Evolutionary conservation across 225 moss, liverwort and hornwort genomes (phyloP).

Genomic region (Straminergon stramineum): DNA sequence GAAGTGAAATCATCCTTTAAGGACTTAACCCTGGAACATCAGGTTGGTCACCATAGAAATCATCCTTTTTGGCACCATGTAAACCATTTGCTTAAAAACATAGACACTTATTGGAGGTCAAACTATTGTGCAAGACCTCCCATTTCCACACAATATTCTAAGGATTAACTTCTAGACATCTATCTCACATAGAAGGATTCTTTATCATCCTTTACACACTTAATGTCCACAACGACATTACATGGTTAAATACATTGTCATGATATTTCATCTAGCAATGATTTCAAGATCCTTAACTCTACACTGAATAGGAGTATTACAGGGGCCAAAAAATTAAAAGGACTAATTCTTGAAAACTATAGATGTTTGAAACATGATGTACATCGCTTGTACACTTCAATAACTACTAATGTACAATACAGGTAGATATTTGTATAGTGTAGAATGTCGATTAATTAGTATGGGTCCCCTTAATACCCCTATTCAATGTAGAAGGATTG

Average conservation of each 20-base stretch:
- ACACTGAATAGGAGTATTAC: too few relatives aligned
- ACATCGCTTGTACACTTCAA: too few relatives aligned
- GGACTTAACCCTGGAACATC: rapidly evolving
- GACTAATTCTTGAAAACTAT: too few relatives aligned
- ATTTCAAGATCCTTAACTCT: background rate
- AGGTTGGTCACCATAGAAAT: rapidly evolving
- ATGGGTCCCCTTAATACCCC: too few relatives aligned
- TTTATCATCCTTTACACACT: rapidly evolving
- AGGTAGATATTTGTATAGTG: too few relatives aligned
- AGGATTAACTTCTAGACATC: background rate
- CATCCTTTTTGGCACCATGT: rapidly evolving
- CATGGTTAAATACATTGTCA: background rate
- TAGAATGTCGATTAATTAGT: too few relatives aligned
- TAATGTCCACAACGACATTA: rapidly evolving
- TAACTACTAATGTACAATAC: too few relatives aligned
- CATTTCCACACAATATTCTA: background rate
- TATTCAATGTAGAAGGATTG: too few relatives aligned
- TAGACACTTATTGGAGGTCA: background rate
- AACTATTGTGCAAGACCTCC: too few relatives aligned
- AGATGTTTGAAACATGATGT: too few relatives aligned
- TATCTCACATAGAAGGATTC: too few relatives aligned
- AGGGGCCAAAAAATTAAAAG: too few relatives aligned
- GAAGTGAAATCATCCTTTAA: background rate
- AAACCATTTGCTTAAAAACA: background rate
- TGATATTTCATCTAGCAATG: background rate